Base-by-base conservation (phyloP, 164 flowering plant genomes). In the Liquidambar formosana region DNA sequence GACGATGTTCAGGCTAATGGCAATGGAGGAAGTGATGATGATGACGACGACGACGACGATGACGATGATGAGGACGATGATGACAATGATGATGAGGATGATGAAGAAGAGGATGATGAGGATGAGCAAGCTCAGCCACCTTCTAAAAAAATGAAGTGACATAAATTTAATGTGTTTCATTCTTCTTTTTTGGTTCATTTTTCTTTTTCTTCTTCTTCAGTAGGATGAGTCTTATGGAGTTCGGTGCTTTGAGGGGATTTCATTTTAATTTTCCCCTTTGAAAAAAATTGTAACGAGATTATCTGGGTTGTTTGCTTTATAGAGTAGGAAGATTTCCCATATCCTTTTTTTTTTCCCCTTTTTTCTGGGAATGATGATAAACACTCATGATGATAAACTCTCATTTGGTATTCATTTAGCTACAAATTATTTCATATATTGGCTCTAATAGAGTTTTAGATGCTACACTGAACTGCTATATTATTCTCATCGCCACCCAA, bases 101-200 rank as follows among this genome's bases (percentile, higher is more conserved):
- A 61, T 5, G 64, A 61, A 10, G 64, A 61, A 2, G 64, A 41
- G 25, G 64, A 61, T 0, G 48, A 61, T 33, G 75, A 71, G 11
- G 75, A 71, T 9, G 69, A 71, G 10, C 64, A 71, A 13, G 56
- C 48, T 1, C 63, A 57, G 3, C 65, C 65, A 21, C 69, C 75
- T 45, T 65, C 27, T n/a, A 65, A 33, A 59, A 71, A 71, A 68
- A 71, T 19, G 56, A 51, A 65, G 57, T 71, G 49, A 38, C 15
- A 69, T 1, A 15, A 49, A 49, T 49, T 49, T n/a, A n/a, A 0
- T 15, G 16, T n/a, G n/a, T n/a, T n/a, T n/a, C 11, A n/a, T 59
- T n/a, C n/a, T n/a, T n/a, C n/a, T n/a, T n/a, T n/a, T n/a, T n/a
- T n/a, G n/a, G n/a, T n/a, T n/a, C n/a, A n/a, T 59, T 58, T 26